Evolutionary conservation across 352 stramenopile genomes (phyloP), one percentile per base, ranked within the genome.

Genomic region (Blastocystis sp.): DNA sequence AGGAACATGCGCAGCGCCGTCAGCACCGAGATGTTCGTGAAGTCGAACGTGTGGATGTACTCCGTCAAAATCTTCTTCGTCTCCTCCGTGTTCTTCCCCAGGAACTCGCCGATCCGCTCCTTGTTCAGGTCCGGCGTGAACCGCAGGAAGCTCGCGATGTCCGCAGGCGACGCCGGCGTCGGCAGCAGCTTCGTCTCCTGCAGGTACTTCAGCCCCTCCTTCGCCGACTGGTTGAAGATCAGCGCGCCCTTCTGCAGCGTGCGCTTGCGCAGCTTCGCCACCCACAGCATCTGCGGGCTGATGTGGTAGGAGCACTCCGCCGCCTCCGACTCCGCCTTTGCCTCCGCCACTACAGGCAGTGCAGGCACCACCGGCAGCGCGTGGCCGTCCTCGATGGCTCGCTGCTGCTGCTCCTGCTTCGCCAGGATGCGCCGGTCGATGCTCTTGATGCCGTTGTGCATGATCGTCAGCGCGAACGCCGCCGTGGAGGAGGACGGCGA

Each of bases 91-190:
- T 95, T 95, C 88, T 98, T 97, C 40, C 94, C 93, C 5, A 99
- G 92, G 89, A 98, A 98, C 69, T 97, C 93, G 7, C 96, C 96
- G 69, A 99, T 94, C 67, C 96, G 92, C 5, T 92, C 93, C 91
- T 98, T 98, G 87, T 94, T 91, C 14, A 96, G 86, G 21, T 94
- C 94, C 0, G 94, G 93, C 0, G 95, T 97, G 38, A 95, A 92
- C 65, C 97, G 93, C 71, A 99, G 89, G 86, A 98, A 97, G 17
- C 43, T 60, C 17, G 78, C 78, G 23, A 88, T 67, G 48, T 88
- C 78, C 4, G 48, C 43, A 60, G 78, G 64, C n/a, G 78, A 40
- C 10, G 78, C 60, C n/a, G 78, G 78, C 34, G 62, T 65, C 2
- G 78, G 61, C 38, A 88, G 62, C 21, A 88, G 34, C 64, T 65